Conservation (phyloP, 2,329 filamentous ascomycete genomes). For the Sarocladium brachiariae region DNA sequence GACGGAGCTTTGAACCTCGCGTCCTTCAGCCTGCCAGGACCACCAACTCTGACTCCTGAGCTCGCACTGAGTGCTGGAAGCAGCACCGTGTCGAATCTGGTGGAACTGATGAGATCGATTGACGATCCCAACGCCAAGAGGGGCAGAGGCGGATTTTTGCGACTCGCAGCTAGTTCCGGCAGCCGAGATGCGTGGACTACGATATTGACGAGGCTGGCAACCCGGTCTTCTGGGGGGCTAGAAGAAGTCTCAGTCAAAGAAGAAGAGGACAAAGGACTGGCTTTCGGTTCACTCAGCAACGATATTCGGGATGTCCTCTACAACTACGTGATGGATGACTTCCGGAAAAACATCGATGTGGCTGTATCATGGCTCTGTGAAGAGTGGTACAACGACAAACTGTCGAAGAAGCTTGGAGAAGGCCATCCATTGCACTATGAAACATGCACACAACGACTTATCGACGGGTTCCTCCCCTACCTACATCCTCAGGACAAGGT, state of each 20-base stretch:
- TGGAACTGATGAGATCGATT: slow-evolving; percentile 67
- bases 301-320: slow-evolving; percentile 76
- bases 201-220: slow-evolving; percentile 77
- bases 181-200: slow-evolving; percentile 89
- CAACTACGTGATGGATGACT: slow-evolving; percentile 84
- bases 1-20: slow-evolving; percentile 55
- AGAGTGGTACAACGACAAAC: slow-evolving; percentile 91
- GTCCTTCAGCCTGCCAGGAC: slow-evolving; percentile 72
- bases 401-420: slow-evolving; percentile 33
- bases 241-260: slow-evolving; percentile 52
- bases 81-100: slow-evolving; percentile 67
- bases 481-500: slow-evolving; percentile 88
- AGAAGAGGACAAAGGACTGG: slow-evolving; percentile 40
- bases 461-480: slow-evolving; percentile 85
- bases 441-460: slow-evolving; percentile 69
- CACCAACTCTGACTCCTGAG: slow-evolving; percentile 64
- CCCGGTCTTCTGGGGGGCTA: slow-evolving; percentile 65
- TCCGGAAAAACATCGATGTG: slow-evolving; percentile 79
- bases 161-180: slow-evolving; percentile 76
- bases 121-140: slow-evolving; percentile 59
- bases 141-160: slow-evolving; percentile 65
- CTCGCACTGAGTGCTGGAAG: slow-evolving; percentile 69
- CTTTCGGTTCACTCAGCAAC: slow-evolving; percentile 48
- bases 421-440: slow-evolving; percentile 63
- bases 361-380: slow-evolving; percentile 93